These are phyloP conservation scores for Solanum chilense DNA, from an alignment of 257 asterid genomes.

Conservation along the genomic window DNA sequence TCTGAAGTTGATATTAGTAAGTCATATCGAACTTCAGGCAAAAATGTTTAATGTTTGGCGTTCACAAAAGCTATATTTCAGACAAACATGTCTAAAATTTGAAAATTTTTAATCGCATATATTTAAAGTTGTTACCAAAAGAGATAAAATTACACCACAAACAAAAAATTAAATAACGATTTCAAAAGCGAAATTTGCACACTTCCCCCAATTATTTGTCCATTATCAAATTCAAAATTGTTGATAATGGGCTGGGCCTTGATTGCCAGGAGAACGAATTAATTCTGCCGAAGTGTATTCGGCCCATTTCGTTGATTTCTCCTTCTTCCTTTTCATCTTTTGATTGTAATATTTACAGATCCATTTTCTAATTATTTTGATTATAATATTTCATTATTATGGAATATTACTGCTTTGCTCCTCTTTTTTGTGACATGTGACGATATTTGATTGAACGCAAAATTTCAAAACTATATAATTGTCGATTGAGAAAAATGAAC, in stretches of 20 bases:
- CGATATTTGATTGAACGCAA: not conserved
- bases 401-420: not conserved
- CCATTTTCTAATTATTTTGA: not conserved
- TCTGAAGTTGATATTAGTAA: not conserved
- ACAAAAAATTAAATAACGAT: not conserved
- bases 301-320: not conserved
- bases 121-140: not conserved
- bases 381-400: no score
- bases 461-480: no score
- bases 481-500: not conserved
- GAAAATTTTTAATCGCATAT: accelerated
- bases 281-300: not conserved
- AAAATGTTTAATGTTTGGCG: no score
- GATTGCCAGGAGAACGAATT: not conserved
- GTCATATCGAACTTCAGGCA: not conserved
- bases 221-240: not conserved
- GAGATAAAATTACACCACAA: not conserved
- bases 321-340: not conserved
- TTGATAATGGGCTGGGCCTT: not conserved
- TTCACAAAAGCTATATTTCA: not conserved
- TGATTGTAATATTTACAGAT: no score
- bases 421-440: no score
- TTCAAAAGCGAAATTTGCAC: not conserved
- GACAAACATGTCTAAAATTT: not conserved
- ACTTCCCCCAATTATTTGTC: not conserved